Base-by-base conservation (phyloP, 78 protist species). In the Mastigamoeba balamuthi region DNA sequence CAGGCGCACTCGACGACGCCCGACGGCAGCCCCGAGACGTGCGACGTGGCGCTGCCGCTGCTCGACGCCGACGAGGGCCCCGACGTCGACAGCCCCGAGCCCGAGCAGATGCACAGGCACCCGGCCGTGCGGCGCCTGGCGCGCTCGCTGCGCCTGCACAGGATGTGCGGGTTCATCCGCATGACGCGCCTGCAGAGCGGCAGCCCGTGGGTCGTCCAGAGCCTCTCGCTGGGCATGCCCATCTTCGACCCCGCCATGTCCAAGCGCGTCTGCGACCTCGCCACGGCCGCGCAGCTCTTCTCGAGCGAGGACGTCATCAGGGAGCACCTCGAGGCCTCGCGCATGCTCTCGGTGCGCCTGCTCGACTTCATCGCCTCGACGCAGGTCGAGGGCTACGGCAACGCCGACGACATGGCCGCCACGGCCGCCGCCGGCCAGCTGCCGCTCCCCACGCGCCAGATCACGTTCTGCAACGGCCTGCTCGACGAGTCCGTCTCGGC, bases 141-240 rank as follows among this genome's bases (percentile, higher is more conserved):
- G 35, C 33, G 38, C 23, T 8, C 25, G 3, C 41, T 85, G 25
- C 30, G 69, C 28, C 81, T 85, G 44, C 10, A 76, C 36, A n/a
- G 68, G 39, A 48, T 52, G 4, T 67, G 66, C 40, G 91, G 86
- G 27, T 80, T 72, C 80, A 77, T 86, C 29, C 41, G 9, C 33
- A 70, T 44, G 74, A 70, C 6, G 6, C 28, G 23, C 25, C 35
- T 52, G 5, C 9, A 40, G 40, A 67, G 58, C n/a, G 3, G 9
- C n/a, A 23, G 17, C 9, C 25, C 53, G 10, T 81, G 82, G 86
- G 4, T 75, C 40, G 76, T 76, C 23, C 41, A 52, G 23, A 79
- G 80, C 63, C 38, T 86, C 8, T 65, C 53, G 41, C 80, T 67
- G 80, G 91, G 91, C 29, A 72, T 86, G 7, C 87, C 91, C 3